These are phyloP conservation scores for Exophiala spinifera DNA, from an alignment of 2,329 filamentous ascomycete genomes.

Conservation along the genomic window DNA sequence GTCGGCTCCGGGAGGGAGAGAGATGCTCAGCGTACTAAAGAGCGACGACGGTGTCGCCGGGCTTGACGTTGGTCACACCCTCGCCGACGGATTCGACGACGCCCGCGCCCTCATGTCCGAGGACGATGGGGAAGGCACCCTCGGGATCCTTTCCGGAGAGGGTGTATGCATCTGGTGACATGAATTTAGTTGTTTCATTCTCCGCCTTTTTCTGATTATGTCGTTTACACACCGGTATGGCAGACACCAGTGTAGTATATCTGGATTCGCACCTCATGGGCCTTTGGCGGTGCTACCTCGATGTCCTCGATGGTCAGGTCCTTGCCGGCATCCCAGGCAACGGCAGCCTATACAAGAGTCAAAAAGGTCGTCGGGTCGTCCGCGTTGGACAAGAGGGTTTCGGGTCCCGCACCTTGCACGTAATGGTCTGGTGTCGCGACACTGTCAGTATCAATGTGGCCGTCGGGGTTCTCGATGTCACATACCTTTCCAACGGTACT, in stretches of 20 bases:
- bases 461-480: background rate
- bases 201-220: conserved; percentile 2
- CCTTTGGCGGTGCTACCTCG: conserved; percentile 83
- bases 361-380: conserved; percentile 5
- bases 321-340: conserved; percentile 95
- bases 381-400: conserved; percentile 19
- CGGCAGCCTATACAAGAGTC: conserved; percentile 63
- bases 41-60: conserved; percentile 84
- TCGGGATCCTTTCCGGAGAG: conserved; percentile 96
- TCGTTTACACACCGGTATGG: conserved; percentile 71
- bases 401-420: conserved; percentile 63
- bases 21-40: conserved; percentile 63
- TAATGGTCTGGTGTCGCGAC: conserved; percentile 68
- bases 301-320: conserved; percentile 85
- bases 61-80: conserved; percentile 91
- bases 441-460: conserved; percentile 4
- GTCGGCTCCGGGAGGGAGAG: conserved; percentile 14
- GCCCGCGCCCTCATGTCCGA: conserved; percentile 88
- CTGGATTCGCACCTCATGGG: conserved; percentile 93
- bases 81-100: conserved; percentile 92
- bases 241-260: conserved; percentile 98
- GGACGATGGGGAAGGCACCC: conserved; percentile 83
- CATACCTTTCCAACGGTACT: conserved; percentile 30
- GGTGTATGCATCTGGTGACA: conserved; percentile 74
- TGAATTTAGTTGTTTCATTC: conserved; percentile 13